Conservation (phyloP, 345 rosid genomes). For the Boechera retrofracta region DNA sequence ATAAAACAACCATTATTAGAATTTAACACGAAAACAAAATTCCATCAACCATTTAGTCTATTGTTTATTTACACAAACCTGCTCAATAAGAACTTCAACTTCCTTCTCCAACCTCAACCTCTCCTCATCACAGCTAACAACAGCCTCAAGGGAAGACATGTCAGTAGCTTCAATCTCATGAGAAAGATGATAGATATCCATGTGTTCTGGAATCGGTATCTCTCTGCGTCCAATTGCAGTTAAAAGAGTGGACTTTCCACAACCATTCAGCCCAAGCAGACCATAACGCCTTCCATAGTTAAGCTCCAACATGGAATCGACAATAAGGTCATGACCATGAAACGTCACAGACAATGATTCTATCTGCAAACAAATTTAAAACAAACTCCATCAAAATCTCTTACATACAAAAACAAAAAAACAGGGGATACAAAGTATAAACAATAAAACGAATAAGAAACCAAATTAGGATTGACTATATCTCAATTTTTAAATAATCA, state of each 20-base stretch:
- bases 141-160: conserved; percentile 91
- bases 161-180: conserved; percentile 97
- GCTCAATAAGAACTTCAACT: conserved; percentile 70
- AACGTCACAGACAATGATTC: conserved; percentile 95
- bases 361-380: conserved; percentile 61
- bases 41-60: background rate
- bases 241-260: conserved; percentile 95
- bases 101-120: conserved; percentile 90
- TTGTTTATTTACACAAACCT: conserved; percentile 50
- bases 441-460: background rate
- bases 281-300: conserved; percentile 99
- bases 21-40: background rate
- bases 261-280: conserved; percentile 94
- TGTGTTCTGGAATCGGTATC: conserved; percentile 93
- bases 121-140: conserved; percentile 93
- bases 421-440: background rate
- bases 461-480: background rate
- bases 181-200: conserved; percentile 90
- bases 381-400: background rate
- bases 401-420: background rate
- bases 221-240: conserved; percentile 88
- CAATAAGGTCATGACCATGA: conserved; percentile 95
- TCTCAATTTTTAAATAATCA: background rate
- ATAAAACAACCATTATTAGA: background rate
- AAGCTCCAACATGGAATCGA: conserved; percentile 93